Percentiles rank a stretch among this genome's conserved stretches.
These are phyloP conservation scores for Mycena crocata DNA, from an alignment of 768 basidiomycete genomes.

Conservation along the genomic window DNA sequence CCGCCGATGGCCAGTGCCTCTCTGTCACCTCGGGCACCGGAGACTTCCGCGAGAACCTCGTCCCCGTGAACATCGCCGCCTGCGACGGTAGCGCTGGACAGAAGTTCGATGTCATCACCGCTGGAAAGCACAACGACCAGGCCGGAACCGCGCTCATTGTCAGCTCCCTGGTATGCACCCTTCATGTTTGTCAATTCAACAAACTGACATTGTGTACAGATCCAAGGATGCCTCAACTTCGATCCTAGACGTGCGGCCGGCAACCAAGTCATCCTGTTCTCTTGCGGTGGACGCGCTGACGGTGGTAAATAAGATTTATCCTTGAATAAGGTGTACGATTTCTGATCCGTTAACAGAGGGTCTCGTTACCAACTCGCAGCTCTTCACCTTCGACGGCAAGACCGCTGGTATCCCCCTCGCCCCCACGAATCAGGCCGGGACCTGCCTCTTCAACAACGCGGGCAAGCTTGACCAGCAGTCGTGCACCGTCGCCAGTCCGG, in stretches of 20 bases:
- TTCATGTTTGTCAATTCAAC: background rate
- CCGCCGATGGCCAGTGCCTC: conserved; percentile 37
- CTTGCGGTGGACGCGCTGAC: conserved; percentile 40
- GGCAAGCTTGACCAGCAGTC: conserved; percentile 26
- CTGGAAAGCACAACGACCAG: conserved; percentile 34
- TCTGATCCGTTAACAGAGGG: conserved; percentile 12
- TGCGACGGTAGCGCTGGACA: conserved; percentile 36
- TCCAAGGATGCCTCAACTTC: conserved; percentile 40
- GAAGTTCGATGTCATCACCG: conserved; percentile 38
- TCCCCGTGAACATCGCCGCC: conserved; percentile 29
- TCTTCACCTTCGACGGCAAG: conserved; percentile 31
- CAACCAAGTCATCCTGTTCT: conserved; percentile 39
- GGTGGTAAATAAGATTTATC: conserved; percentile 28
- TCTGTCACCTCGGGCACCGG: conserved; percentile 30
- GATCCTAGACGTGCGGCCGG: conserved; percentile 36
- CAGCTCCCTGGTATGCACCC: conserved; percentile 25
- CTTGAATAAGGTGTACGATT: background rate
- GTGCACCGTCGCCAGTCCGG: conserved; percentile 28
- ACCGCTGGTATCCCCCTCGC: conserved; percentile 23
- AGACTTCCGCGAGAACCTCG: conserved; percentile 38
- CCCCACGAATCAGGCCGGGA: conserved; percentile 29
- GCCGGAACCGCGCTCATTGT: conserved; percentile 36
- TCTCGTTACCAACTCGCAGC: conserved; percentile 37
- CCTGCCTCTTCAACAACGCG: conserved; percentile 33
- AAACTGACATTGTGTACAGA: conserved; percentile 10